Base-by-base conservation (phyloP, 148 eudicot genomes). In the Linanthus parryae region DNA sequence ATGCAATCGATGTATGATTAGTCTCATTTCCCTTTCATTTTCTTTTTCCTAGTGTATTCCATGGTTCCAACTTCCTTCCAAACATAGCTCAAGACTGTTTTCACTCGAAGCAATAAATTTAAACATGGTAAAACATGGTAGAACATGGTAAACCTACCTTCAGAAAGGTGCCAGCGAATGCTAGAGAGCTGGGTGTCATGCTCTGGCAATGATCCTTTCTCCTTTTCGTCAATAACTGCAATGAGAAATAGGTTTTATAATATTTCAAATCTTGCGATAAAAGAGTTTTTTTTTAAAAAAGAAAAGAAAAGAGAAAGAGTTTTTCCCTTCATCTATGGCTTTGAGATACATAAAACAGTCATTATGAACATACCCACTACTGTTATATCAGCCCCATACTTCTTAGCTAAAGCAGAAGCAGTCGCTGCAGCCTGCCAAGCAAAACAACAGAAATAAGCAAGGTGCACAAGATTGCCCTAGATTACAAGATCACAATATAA, bases 371-470 rank as follows among this genome's bases (percentile, higher is more conserved):
- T 75, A 92, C 99, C 99, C 29, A 92, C 85, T 41, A 92, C 94
- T 54, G 99, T 92, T 61, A 92, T 84, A 36, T 88, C 95, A 57
- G 96, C 96, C 22, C 95, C 96, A 64, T 88, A 92, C 71, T 88
- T 92, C 67, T 88, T 92, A 8, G 94, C 96, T 78, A 92, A 71
- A 63, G 96, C 85, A 75, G 96, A 79, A 69, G 84, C 70, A 45
- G 99, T 88, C 19, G 95, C 80, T 58, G 89, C 80, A 36, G 99
- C 99, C 96, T 88, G 72, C 56, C 19, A 45, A 58, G 19, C 21
- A 50, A 48, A 46, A 29, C n/a, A 19, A 30, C 45, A 14, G 22
- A 52, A 57, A 20, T 60, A 9, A 66, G 54, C 12, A 33, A 48
- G 35, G 16, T 26, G 27, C 37, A n/a, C n/a, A n/a, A n/a, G n/a